Evolutionary conservation across 768 basidiomycete species (phyloP).

Genomic region (Ramaria rubella): DNA sequence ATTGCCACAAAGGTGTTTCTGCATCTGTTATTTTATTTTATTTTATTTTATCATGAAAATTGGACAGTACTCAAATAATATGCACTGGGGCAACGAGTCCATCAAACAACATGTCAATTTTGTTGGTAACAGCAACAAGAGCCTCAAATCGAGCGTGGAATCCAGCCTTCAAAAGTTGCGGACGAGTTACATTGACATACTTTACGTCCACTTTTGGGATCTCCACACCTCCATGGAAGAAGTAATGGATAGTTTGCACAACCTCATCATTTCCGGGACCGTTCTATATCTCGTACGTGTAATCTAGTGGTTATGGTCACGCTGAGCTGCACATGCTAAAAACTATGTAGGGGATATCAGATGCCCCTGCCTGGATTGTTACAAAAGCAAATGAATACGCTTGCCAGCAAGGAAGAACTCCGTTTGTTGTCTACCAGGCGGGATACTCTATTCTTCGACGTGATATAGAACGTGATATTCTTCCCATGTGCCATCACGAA

Average conservation of each 20-base stretch:
- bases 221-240: constrained; percentile 40
- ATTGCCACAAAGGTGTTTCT: constrained; percentile 23
- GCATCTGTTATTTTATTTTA: not conserved
- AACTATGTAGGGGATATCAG: constrained; percentile 19
- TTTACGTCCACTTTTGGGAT: constrained; percentile 52
- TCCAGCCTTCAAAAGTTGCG: constrained; percentile 42
- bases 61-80: constrained; percentile 20
- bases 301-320: constrained; percentile 7
- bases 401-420: constrained; percentile 39
- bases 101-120: constrained; percentile 33
- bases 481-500: constrained; percentile 35
- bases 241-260: constrained; percentile 40
- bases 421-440: constrained; percentile 51
- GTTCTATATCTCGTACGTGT: constrained; percentile 35
- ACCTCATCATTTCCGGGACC: constrained; percentile 37
- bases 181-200: constrained; percentile 53
- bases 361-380: constrained; percentile 46
- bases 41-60: not conserved
- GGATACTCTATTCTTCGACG: constrained; percentile 38
- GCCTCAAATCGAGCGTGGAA: constrained; percentile 26
- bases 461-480: constrained; percentile 48
- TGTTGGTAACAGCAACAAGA: constrained; percentile 35
- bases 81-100: constrained; percentile 2
- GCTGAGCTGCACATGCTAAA: not conserved
- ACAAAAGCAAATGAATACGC: constrained; percentile 45